A percentile compares a stretch with the other conserved stretches of the same genome.
Evolutionary conservation across 202 grass and related monocot species (phyloP).

Genomic region (Zizania palustris): DNA sequence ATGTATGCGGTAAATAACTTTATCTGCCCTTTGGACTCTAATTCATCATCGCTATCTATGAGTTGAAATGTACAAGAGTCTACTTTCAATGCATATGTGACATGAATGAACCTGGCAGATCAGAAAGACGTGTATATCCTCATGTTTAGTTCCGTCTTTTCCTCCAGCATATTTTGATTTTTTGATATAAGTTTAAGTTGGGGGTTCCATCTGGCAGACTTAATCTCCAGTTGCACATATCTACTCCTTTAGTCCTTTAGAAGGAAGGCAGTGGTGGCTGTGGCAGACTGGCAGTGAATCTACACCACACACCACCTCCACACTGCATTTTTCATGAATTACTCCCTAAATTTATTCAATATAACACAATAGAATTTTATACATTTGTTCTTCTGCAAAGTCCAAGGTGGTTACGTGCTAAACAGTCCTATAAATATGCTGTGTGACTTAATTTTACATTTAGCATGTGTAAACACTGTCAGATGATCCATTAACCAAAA

Average conservation of each 20-base stretch:
- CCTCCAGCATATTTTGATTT: not conserved
- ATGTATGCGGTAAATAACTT: conserved; percentile 6
- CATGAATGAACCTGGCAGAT: too few relatives aligned
- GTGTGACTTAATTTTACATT: not conserved
- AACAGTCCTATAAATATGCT: not conserved
- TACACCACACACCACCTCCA: not conserved
- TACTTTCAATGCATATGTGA: not conserved
- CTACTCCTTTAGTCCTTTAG: too few relatives aligned
- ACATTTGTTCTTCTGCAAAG: not conserved
- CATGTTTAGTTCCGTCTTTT: not conserved
- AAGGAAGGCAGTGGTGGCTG: not conserved
- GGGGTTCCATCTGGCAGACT: conserved; percentile 4
- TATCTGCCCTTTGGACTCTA: conserved; percentile 24
- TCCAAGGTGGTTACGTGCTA: too few relatives aligned
- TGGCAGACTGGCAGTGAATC: not conserved
- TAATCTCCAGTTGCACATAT: not conserved
- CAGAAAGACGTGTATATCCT: too few relatives aligned
- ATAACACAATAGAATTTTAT: not conserved
- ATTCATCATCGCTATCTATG: not conserved
- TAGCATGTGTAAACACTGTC: not conserved
- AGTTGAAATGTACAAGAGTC: not conserved
- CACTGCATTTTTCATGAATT: not conserved
- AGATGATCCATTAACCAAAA: not conserved
- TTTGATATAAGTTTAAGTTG: conserved; percentile 5
- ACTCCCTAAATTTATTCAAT: not conserved